Conservation (phyloP, 768 basidiomycete genomes). For the Termitomyces sp. region DNA sequence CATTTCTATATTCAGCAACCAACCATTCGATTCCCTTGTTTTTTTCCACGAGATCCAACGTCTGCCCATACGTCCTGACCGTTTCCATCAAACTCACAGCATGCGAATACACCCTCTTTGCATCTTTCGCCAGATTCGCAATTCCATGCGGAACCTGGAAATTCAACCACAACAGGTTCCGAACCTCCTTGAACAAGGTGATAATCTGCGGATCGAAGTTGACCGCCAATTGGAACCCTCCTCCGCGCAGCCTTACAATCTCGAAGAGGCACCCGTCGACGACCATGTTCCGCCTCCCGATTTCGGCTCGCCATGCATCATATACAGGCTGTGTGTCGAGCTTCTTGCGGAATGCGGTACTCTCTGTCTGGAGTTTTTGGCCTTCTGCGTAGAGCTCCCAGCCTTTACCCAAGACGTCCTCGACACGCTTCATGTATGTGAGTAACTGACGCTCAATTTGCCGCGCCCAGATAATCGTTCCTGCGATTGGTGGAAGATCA, state of each 20-base stretch:
- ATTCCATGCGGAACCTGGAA: constrained; percentile 95
- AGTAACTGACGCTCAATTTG: constrained; percentile 96
- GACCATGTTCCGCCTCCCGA: constrained; percentile 88
- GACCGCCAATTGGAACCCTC: constrained; percentile 82
- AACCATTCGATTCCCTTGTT: constrained; percentile 93
- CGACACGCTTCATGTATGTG: constrained; percentile 98
- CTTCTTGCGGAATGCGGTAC: constrained; percentile 88
- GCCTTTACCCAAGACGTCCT: constrained; percentile 95
- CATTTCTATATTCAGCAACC: constrained; percentile 90
- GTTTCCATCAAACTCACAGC: constrained; percentile 99
- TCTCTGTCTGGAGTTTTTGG: constrained; percentile 92
- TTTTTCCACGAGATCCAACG: constrained; percentile 82
- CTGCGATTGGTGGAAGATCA: constrained; percentile 96
- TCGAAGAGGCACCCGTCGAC: constrained; percentile 92
- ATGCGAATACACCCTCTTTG: constrained; percentile 96
- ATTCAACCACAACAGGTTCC: constrained; percentile 92
- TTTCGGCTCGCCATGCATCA: constrained; percentile 95
- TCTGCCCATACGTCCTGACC: constrained; percentile 96
- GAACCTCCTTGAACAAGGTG: constrained; percentile 96
- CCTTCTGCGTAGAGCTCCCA: constrained; percentile 99
- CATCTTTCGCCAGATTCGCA: constrained; percentile 97
- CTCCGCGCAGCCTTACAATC: constrained; percentile 71
- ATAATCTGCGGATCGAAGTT: constrained; percentile 99
- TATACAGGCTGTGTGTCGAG: constrained; percentile 92
- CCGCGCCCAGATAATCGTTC: constrained; percentile 98